Base-by-base conservation (phyloP, 805 yeast genomes). In the Saccharomycopsis sp. region DNA sequence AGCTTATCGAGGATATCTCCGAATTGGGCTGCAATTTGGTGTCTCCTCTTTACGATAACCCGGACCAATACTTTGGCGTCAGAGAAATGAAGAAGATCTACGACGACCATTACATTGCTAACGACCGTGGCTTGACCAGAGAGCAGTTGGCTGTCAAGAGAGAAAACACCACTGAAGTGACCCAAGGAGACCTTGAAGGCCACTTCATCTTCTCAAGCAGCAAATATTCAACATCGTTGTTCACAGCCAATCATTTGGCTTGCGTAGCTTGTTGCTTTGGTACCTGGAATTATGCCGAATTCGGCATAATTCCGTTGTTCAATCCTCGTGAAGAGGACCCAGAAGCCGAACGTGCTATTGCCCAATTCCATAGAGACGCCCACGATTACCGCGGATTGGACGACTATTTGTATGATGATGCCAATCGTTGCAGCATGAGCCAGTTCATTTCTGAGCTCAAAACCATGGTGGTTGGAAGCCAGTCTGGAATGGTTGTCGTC, bases 391-490 rank as follows among this genome's bases (percentile, higher is more conserved):
- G 38, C 38, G 12, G 38, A 5, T 5, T 12, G 38, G 38, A 12
- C 38, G 12, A 12, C 38, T 29, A 29, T 29, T 5, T 29, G 5
- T 29, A 12, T 29, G 38, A 12, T 29, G 5, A 12, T 29, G 38
- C 38, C n/a, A n/a, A n/a, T n/a, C 59, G 76, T 29, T 56, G 72
- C 3, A 70, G 72, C 8, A 51, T 73, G 9, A 57, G 65, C 1
- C 51, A 68, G 7, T 54, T 70, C 17, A 68, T 73, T 19, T 72
- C 73, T 0, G 72, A 70, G 47, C 56, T 74, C 14, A 64, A 65
- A n/a, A 69, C 72, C 52, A 61, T 68, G 24, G 66, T 71, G 2
- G 66, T 69, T 3, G 76, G 67, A 0, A 64, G 73, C 1, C 75
- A 72, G 54, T 62, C 68, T 3, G 77, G 77, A 0, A 59, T 67